Evolutionary conservation across 2,329 filamentous ascomycete genomes (phyloP), one percentile per base, ranked within the genome.

Genomic region (Alternaria sp.): DNA sequence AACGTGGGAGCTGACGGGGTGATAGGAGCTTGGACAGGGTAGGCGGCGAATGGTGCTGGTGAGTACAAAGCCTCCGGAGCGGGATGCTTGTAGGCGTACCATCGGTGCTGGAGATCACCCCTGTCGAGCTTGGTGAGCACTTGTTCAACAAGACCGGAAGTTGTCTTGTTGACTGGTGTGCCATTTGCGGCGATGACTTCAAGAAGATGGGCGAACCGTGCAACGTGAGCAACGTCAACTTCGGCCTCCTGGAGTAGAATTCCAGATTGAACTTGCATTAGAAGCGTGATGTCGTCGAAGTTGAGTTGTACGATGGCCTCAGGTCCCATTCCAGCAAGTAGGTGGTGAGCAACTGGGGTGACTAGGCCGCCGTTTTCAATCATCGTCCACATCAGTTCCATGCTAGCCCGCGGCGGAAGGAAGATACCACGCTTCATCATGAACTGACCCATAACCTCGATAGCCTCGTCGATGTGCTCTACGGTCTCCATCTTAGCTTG

Each of bases 391-490:
- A 90, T 80, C 53, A 90, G 80, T 67, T 86, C 84, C 80, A 89
- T 85, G 73, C 83, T 85, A 62, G 86, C 85, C 66, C 85, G 83
- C 50, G 86, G 80, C 36, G 85, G 84, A 54, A 88, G 79, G 43
- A 85, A 77, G 61, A 83, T 80, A 59, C 83, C 83, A 64, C 81
- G 83, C 74, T 85, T 84, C 65, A 85, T 82, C 72, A 89, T 82
- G 72, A 88, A 85, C 52, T 83, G 83, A 58, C 86, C 86, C 66
- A 90, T 84, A 64, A 90, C 91, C 65, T 96, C 90, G 63, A 92
- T 85, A 32, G 90, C 93, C 80, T 97, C 95, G 67, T 97, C 94
- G 64, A 97, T 90, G 81, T 96, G 92, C 72, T 96, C 92, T 30
- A 85, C 83, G 52, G 91, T 80, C 62, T 93, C 88, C 61, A 82